These are phyloP conservation scores for Ambrosiella xylebori DNA, from an alignment of 2,329 filamentous ascomycete genomes.

Conservation along the genomic window DNA sequence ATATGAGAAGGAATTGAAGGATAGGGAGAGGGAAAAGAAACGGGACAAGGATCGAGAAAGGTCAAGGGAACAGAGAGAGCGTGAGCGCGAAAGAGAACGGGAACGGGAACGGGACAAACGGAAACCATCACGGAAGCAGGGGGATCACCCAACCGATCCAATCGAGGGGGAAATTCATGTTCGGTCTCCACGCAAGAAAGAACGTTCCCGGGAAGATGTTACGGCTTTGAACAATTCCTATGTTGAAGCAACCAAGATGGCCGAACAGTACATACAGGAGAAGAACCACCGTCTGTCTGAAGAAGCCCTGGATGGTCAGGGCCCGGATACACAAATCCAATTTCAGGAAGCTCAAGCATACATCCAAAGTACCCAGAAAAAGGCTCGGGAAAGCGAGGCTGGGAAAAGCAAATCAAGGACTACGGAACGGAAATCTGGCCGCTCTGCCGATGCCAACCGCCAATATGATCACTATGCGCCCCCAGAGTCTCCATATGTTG, in stretches of 20 bases:
- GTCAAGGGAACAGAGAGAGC: constrained; percentile 19
- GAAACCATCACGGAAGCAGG: neutral
- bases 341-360: too few relatives aligned
- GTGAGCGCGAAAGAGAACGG: constrained; percentile 20
- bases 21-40: constrained; percentile 22
- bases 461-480: too few relatives aligned
- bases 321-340: too few relatives aligned
- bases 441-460: neutral
- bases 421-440: neutral
- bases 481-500: too few relatives aligned
- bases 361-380: neutral
- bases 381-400: neutral
- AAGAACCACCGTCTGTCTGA: too few relatives aligned
- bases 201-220: too few relatives aligned
- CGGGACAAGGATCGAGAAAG: neutral
- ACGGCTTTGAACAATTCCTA: too few relatives aligned
- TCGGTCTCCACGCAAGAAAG: too few relatives aligned
- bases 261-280: too few relatives aligned
- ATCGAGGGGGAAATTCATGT: too few relatives aligned
- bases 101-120: neutral
- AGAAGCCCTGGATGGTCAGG: too few relatives aligned
- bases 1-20: constrained; percentile 17
- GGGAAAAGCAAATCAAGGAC: neutral
- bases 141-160: neutral
- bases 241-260: too few relatives aligned